A percentile compares a stretch with the other conserved stretches of the same genome.
phyloP scores from a whole-genome alignment of 2,329 filamentous ascomycete species.

The Trichoderma hamatum region DNA sequence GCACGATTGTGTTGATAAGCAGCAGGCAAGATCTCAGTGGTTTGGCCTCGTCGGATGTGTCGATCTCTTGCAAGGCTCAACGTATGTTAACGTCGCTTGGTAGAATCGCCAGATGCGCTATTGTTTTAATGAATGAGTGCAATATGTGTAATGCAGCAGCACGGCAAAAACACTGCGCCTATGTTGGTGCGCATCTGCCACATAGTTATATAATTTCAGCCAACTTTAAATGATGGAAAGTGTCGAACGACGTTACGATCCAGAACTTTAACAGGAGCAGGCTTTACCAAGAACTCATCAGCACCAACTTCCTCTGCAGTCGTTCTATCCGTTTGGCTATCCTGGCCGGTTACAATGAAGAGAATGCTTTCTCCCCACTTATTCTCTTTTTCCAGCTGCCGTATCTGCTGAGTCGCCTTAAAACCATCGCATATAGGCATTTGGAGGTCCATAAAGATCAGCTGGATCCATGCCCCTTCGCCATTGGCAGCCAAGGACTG shows the following conservation, averaged over 20 bases:
- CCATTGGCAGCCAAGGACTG: not conserved
- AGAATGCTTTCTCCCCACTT: not conserved
- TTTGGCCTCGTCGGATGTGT: not conserved
- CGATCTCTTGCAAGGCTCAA: not conserved
- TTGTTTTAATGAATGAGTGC: not conserved
- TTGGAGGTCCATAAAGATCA: slow-evolving; percentile 10
- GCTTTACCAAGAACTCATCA: not conserved
- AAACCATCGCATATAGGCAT: slow-evolving; percentile 3
- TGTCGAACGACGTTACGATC: not conserved
- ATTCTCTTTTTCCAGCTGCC: not conserved
- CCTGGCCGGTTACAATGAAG: not conserved
- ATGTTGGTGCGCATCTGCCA: not conserved
- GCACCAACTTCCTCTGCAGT: not conserved
- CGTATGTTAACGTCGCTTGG: not conserved
- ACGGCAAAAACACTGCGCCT: not conserved
- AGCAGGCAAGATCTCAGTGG: not conserved
- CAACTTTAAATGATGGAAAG: not conserved
- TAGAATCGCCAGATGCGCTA: not conserved
- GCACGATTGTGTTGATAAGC: not conserved
- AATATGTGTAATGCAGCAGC: not conserved
- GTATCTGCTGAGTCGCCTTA: not conserved
- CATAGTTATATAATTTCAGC: not conserved
- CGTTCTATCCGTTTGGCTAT: not conserved
- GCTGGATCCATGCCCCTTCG: slow-evolving; percentile 1
- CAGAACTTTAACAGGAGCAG: not conserved